Evolutionary conservation across 176 grass and related monocot species (phyloP).

Genomic region (Aegilops speltoides): DNA sequence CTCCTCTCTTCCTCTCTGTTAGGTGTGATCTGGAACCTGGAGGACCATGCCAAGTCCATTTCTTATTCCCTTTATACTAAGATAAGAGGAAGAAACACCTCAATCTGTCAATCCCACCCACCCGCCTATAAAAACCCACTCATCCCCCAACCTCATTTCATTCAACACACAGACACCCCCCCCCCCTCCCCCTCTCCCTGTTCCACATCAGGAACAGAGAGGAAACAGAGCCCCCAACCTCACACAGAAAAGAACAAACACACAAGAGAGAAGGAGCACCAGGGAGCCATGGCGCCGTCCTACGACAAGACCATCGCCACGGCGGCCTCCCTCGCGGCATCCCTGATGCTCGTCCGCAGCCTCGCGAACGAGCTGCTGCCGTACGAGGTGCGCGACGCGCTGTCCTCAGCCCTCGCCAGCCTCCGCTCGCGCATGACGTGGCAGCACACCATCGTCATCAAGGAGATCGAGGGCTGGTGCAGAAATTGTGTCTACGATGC

Average conservation of each 20-base stretch:
- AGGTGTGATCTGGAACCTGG: not conserved
- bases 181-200: not conserved
- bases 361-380: slow-evolving; percentile 45
- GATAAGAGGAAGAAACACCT: not conserved
- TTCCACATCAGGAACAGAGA: slow-evolving; percentile 16
- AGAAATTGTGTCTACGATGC: slow-evolving; percentile 47
- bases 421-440: slow-evolving; percentile 40
- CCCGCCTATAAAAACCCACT: not conserved
- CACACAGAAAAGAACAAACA: not conserved
- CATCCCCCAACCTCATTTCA: not conserved
- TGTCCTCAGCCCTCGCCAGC: slow-evolving; percentile 21
- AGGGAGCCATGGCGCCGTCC: slow-evolving; percentile 38
- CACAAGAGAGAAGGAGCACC: not conserved
- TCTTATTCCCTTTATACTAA: not conserved
- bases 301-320: slow-evolving; percentile 47
- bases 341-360: slow-evolving; percentile 40
- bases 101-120: not conserved
- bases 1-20: not conserved
- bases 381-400: slow-evolving; percentile 24
- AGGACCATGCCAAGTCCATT: slow-evolving; percentile 13
- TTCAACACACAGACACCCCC: not conserved
- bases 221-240: not conserved
- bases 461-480: slow-evolving; percentile 42
- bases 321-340: slow-evolving; percentile 41
- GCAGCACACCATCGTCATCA: slow-evolving; percentile 51